These are phyloP conservation scores for Drechslerella dactyloides DNA, from an alignment of 2,329 filamentous ascomycete species.

Conservation along the genomic window DNA sequence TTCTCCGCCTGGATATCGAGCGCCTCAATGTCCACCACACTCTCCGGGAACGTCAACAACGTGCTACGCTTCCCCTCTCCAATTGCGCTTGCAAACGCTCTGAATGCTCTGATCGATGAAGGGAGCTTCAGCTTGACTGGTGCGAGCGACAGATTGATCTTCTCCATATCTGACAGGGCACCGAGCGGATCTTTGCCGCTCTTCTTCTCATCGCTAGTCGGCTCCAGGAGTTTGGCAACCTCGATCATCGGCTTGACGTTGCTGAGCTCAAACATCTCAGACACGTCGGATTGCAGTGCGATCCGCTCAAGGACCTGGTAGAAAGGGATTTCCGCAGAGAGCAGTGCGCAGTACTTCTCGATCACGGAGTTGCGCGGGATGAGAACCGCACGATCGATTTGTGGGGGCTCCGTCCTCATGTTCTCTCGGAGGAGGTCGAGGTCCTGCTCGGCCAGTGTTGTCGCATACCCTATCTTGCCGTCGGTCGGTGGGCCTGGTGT, in stretches of 20 bases:
- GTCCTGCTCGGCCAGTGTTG: conserved; percentile 25
- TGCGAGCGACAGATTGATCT: conserved; percentile 75
- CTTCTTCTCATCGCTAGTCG: conserved; percentile 66
- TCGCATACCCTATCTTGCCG: conserved; percentile 29
- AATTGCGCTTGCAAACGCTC: conserved; percentile 63
- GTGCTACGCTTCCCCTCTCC: conserved; percentile 70
- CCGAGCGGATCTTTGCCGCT: background rate
- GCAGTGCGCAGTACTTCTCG: conserved; percentile 79
- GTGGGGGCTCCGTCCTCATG: conserved; percentile 33
- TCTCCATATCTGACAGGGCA: conserved; percentile 67
- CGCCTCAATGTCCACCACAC: conserved; percentile 70
- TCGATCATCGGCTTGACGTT: conserved; percentile 67
- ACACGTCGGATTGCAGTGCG: conserved; percentile 70
- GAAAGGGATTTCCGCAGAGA: conserved; percentile 79
- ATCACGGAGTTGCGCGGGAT: conserved; percentile 74
- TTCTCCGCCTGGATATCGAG: conserved; percentile 65
- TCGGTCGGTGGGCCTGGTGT: conserved; percentile 22
- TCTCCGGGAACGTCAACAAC: conserved; percentile 72
- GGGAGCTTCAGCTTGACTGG: conserved; percentile 68
- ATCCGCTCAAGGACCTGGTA: conserved; percentile 80
- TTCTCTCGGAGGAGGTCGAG: conserved; percentile 25
- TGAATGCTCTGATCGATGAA: conserved; percentile 48
- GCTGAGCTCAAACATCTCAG: conserved; percentile 74
- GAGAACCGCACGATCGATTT: conserved; percentile 71
- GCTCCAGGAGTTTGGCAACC: conserved; percentile 77